A percentile compares a stretch with the other conserved stretches of the same genome.
phyloP scores from a whole-genome alignment of 2,329 filamentous ascomycete species.

The Paraphoma chrysanthemicola region DNA sequence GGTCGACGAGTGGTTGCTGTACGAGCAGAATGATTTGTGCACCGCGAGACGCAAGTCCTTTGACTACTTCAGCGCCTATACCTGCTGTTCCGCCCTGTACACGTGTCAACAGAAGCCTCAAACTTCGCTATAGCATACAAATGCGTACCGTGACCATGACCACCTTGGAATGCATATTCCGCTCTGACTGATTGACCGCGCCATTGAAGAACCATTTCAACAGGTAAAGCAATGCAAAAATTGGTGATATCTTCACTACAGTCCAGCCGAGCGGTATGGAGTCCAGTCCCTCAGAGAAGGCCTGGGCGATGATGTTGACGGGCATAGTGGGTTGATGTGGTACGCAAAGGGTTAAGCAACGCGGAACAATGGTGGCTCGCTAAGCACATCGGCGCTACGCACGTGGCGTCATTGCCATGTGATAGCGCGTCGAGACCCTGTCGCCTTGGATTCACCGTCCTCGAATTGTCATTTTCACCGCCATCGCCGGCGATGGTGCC shows the following conservation, averaged over 20 bases:
- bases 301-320: constrained; percentile 64
- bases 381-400: constrained; percentile 19
- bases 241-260: constrained; percentile 60
- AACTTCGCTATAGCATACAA: background rate
- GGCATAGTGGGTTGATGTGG: constrained; percentile 59
- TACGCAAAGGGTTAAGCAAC: constrained; percentile 26
- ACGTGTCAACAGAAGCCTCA: constrained; percentile 19
- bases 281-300: constrained; percentile 60
- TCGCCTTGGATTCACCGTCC: constrained; percentile 14
- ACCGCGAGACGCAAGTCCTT: constrained; percentile 78
- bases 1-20: constrained; percentile 78
- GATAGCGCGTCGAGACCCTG: constrained; percentile 24
- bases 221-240: constrained; percentile 59
- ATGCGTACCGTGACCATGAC: constrained; percentile 80
- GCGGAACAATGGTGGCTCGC: constrained; percentile 33
- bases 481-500: constrained; percentile 5
- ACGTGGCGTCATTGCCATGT: constrained; percentile 40
- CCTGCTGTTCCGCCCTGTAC: constrained; percentile 84
- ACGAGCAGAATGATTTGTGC: constrained; percentile 92
- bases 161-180: constrained; percentile 91
- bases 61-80: constrained; percentile 79
- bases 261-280: constrained; percentile 62
- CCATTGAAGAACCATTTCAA: constrained; percentile 82
- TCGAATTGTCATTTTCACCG: background rate
- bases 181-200: constrained; percentile 74